Base-by-base conservation (phyloP, 2,329 filamentous ascomycete species). In the Calonectria pseudoreteaudii region DNA sequence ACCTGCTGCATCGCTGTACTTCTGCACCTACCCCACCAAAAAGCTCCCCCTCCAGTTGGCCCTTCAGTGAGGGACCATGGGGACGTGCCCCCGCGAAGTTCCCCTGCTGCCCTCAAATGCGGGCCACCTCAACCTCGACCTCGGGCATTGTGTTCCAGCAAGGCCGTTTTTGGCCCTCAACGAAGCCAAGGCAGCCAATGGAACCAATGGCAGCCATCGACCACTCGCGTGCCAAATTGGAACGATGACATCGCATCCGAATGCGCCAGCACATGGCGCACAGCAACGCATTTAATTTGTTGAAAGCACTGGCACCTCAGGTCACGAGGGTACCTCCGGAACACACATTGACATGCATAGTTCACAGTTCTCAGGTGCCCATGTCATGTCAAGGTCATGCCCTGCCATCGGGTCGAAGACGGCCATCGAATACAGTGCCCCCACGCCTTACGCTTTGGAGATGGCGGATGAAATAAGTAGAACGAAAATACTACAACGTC, bases 211-310 rank as follows among this genome's bases (percentile, higher is more conserved):
- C 16, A 62, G 64, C 60, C 60, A 20, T 31, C 20, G 78, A 60
- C 67, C 41, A 58, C 70, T 68, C 78, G 77, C 82, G 82, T 83
- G 82, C 78, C 77, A 71, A 60, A 76, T 60, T 76, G 50, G 71
- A 78, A 76, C 75, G 77, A 67, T 67, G 60, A 68, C 58, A 77
- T 73, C 72, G 76, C 76, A 65, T 76, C 69, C 60, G 53, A 44
- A 36, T 47, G 53, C 58, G 73, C 75, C 60, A 50, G 71, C 79
- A 80, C 79, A 80, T 80, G 79, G 76, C 58, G 68, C 18, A 5
- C 38, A 49, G 62, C 44, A 49, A 44, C 72, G 49, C 49, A 52
- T 80, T 72, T 74, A 70, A 80, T 80, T 80, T 72, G 74, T 28
- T 47, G 44, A 38, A 14, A 14, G 41, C 38, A 49, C 30, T 20